Evolutionary conservation across 345 rosid species (phyloP), one percentile per base, ranked within the genome.

Genomic region (Populus simonii): DNA sequence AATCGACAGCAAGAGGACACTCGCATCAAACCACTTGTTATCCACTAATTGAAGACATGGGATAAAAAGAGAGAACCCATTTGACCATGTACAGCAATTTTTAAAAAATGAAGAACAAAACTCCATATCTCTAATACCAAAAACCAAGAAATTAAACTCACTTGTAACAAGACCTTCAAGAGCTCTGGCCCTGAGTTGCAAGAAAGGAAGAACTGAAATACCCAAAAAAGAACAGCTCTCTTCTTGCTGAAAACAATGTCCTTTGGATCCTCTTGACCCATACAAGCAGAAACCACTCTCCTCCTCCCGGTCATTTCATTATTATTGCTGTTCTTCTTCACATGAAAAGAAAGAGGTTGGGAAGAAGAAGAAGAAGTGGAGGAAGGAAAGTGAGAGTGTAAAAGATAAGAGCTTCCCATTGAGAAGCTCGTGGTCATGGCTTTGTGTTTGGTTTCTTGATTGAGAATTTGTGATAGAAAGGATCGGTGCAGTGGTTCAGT

Each of bases 121-220:
- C 20, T 11, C 47, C 13, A 33, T 25, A 11, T 55, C 22, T 57
- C 49, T 25, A 7, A 36, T 15, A 25, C 72, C 13, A 41, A 72
- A 74, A 27, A 67, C 16, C 16, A 23, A 6, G 33, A 59, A 29
- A 3, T 8, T 51, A 49, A 62, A 38, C 90, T 90, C 59, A 87
- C 91, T 76, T 66, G 82, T 12, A 17, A 74, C 76, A 33, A 61
- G 59, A 74, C 74, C 75, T 31, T 86, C 85, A 68, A 89, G 78
- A 79, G 90, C 91, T 63, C 66, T 61, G 74, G 89, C 90, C 71
- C 81, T 84, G 78, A 84, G 81, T 71, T 84, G 87, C 76, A 91
- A 76, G 57, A 91, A 86, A 8, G 97, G 97, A 80, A 92, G 90
- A 80, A 86, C 87, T 8, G 98, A 89, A 81, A 89, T 68, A 70